Percentiles rank a stretch among this genome's conserved stretches.
These are phyloP conservation scores for Saccharomyces mikatae DNA, from an alignment of 805 yeast species.

Conservation along the genomic window DNA sequence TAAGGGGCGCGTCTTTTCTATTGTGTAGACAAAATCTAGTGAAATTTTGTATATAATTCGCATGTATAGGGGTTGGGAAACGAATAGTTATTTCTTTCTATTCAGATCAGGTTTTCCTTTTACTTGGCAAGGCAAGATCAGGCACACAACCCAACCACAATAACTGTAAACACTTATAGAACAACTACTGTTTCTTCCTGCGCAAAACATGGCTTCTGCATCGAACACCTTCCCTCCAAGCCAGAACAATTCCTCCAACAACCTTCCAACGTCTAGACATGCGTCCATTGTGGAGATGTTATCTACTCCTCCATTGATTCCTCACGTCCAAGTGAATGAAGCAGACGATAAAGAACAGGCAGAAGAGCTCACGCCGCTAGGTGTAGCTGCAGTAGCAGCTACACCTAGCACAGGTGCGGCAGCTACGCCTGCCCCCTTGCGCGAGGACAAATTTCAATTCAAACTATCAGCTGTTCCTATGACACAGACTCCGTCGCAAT, in stretches of 20 bases:
- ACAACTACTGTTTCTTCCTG: not conserved
- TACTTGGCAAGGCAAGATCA: not conserved
- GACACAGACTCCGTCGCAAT: slow-evolving; percentile 15
- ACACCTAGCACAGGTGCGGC: not conserved
- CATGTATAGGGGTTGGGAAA: not conserved
- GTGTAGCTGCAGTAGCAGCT: not conserved
- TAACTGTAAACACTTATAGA: slow-evolving; percentile 1
- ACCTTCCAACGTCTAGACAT: slow-evolving; percentile 34
- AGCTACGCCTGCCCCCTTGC: not conserved
- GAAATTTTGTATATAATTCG: not conserved
- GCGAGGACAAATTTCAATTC: slow-evolving; percentile 31
- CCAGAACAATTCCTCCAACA: slow-evolving; percentile 4
- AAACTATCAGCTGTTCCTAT: slow-evolving; percentile 6
- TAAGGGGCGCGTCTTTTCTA: not conserved
- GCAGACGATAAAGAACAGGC: not conserved
- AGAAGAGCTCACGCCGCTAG: slow-evolving; percentile 2
- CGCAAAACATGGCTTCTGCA: not conserved
- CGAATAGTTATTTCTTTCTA: not conserved
- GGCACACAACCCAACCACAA: not conserved
- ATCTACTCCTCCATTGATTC: slow-evolving; percentile 68
- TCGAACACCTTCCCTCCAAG: not conserved
- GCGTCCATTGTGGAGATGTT: slow-evolving; percentile 69
- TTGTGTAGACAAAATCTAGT: not conserved
- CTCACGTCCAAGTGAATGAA: slow-evolving; percentile 8
- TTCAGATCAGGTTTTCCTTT: not conserved